A percentile compares a stretch with the other conserved stretches of the same genome.
Evolutionary conservation across 768 basidiomycete species (phyloP).

Genomic region (Mrakia blollopis): DNA sequence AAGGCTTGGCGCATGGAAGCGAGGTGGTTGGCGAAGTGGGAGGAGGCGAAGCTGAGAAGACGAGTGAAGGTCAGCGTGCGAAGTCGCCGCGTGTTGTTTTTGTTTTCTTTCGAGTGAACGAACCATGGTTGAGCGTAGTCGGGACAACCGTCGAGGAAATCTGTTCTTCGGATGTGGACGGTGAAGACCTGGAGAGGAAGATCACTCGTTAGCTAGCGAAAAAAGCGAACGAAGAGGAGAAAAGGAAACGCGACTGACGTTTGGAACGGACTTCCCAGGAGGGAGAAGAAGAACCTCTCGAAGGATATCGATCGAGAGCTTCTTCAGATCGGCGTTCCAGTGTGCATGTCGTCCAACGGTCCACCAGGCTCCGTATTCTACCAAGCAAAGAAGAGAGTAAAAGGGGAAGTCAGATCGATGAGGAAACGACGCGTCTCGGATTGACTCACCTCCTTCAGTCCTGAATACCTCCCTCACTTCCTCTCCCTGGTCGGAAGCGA

Average conservation of each 20-base stretch:
- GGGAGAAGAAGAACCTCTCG: neutral
- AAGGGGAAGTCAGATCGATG: neutral
- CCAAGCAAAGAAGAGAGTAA: neutral
- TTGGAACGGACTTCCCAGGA: neutral
- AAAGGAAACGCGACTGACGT: neutral
- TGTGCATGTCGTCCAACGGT: neutral
- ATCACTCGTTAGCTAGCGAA: neutral
- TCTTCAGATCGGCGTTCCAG: neutral
- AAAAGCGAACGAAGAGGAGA: neutral
- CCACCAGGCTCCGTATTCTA: neutral
- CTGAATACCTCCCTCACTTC: neutral
- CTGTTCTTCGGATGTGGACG: slow-evolving; percentile 3
- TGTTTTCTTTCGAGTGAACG: no score
- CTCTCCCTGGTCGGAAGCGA: neutral
- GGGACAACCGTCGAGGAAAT: neutral
- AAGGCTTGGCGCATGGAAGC: neutral
- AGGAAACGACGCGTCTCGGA: neutral
- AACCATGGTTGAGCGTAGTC: neutral
- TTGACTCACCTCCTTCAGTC: neutral
- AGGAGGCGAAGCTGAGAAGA: neutral
- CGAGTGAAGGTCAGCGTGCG: neutral
- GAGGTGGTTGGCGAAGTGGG: neutral
- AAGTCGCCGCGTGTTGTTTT: no score
- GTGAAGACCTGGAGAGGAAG: neutral
- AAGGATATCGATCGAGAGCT: neutral